phyloP scores from a whole-genome alignment of 352 stramenopile species.

The Phytophthora tentaculata region DNA sequence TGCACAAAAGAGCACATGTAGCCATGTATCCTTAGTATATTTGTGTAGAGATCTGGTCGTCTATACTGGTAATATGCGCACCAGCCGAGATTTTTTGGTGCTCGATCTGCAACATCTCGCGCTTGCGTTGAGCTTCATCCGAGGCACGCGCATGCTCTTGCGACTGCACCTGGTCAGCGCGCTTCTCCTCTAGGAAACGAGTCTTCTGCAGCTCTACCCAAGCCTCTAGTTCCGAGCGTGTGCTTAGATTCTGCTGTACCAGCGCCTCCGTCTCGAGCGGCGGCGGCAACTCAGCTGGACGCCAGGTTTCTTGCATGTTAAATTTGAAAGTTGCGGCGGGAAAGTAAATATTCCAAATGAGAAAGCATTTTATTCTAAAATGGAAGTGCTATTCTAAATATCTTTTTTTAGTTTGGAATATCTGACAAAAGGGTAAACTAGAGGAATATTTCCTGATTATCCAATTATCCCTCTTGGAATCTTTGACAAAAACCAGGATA shows the following conservation, averaged over 20 bases:
- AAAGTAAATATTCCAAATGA: slow-evolving; percentile 3
- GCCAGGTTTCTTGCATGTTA: slow-evolving; percentile 35
- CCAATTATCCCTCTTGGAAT: too few species aligned
- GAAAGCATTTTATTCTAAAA: too few species aligned
- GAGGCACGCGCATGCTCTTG: slow-evolving; percentile 46
- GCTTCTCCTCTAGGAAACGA: slow-evolving; percentile 48
- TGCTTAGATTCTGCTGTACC: slow-evolving; percentile 51
- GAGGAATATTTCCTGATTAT: too few species aligned
- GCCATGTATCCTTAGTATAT: background rate
- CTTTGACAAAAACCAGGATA: too few species aligned
- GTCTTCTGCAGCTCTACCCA: slow-evolving; percentile 56
- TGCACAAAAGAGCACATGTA: slow-evolving; percentile 5
- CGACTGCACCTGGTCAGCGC: slow-evolving; percentile 47
- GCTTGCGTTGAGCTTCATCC: slow-evolving; percentile 48
- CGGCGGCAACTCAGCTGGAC: slow-evolving; percentile 19
- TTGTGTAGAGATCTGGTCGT: background rate
- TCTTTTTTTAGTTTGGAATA: too few species aligned
- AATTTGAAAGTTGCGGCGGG: slow-evolving; percentile 7
- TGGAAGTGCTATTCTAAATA: too few species aligned
- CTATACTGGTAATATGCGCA: slow-evolving; percentile 11
- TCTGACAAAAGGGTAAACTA: too few species aligned
- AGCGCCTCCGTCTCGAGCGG: slow-evolving; percentile 52
- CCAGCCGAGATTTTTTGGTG: slow-evolving; percentile 44
- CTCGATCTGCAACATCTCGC: slow-evolving; percentile 53
- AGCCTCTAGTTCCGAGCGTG: slow-evolving; percentile 48